Conservation (phyloP, 1,139 yeast genomes). For the Taphrina flavorubra region DNA sequence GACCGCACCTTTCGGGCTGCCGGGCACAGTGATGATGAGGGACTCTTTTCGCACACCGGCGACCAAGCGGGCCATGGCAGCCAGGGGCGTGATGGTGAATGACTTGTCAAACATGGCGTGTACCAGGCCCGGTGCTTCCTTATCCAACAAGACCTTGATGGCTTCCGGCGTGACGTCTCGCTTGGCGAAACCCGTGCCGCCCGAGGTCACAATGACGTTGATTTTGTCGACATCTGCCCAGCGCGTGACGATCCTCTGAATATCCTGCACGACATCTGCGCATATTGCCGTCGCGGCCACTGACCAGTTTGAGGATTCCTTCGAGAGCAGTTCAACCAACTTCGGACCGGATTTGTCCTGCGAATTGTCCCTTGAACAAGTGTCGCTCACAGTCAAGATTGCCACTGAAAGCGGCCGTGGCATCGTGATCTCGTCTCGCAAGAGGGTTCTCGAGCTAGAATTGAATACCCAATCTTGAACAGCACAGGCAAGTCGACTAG, state of each 20-base stretch:
- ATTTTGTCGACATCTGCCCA: slow-evolving; percentile 47
- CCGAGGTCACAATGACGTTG: slow-evolving; percentile 54
- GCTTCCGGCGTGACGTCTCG: slow-evolving; percentile 61
- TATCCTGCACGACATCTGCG: slow-evolving; percentile 52
- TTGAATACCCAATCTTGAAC: too few relatives aligned
- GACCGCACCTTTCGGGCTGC: slow-evolving; percentile 58
- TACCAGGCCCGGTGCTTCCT: slow-evolving; percentile 58
- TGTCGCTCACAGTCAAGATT: slow-evolving; percentile 32
- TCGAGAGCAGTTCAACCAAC: slow-evolving; percentile 8
- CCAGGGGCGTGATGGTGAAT: slow-evolving; percentile 55
- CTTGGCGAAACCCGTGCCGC: slow-evolving; percentile 60
- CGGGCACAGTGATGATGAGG: slow-evolving; percentile 58
- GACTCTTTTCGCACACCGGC: slow-evolving; percentile 55
- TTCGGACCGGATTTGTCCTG: slow-evolving; percentile 27
- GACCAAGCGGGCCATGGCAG: slow-evolving; percentile 58
- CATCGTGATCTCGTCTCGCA: not conserved
- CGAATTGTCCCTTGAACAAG: slow-evolving; percentile 27
- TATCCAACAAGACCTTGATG: slow-evolving; percentile 53
- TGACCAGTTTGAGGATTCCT: not conserved
- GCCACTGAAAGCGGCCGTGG: slow-evolving; percentile 14
- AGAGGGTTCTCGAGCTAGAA: too few relatives aligned
- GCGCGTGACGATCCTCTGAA: slow-evolving; percentile 49
- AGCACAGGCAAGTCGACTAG: too few relatives aligned
- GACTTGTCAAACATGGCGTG: slow-evolving; percentile 57
- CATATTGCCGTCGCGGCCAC: slow-evolving; percentile 46